Evolutionary conservation across 805 yeast species (phyloP), one percentile per base, ranked within the genome.

Genomic region (Scheffersomyces stipitis): DNA sequence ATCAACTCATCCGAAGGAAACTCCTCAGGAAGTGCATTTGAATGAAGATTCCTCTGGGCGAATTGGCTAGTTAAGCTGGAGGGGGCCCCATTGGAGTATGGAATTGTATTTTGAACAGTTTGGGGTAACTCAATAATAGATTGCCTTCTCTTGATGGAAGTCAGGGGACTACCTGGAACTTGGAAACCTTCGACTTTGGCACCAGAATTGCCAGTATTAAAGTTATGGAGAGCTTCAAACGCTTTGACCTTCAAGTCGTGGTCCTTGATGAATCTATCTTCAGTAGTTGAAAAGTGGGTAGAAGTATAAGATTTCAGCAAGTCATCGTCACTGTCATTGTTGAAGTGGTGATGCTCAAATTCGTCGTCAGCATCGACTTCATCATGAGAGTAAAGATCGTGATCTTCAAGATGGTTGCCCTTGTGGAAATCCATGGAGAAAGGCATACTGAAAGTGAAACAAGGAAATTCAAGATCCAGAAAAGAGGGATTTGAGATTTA

Each of bases 161-260:
- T 27, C 9, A 18, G 38, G 3, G 51, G 45, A 31, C 41, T 37
- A n/a, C 31, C 28, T 15, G 22, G 29, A 16, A 15, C n/a, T 16
- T n/a, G 32, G 12, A 22, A 14, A 13, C n/a, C 76, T 46, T 70
- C 71, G n/a, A n/a, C n/a, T n/a, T n/a, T n/a, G 32, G 66, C 75
- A 16, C 69, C 56, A 30, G 76, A 56, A 46, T 66, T 56, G 4
- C 78, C 75, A 48, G 40, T 36, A 18, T 14, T 26, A 18, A 42
- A 35, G 12, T 33, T 30, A 31, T 58, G 67, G 27, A 76, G 56
- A 24, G 75, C 68, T 41, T 75, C 76, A 42, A 80, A 66, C 0
- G 88, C 86, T 40, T 73, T 69, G 26, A 78, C 55, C 50, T 83
- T 83, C 48, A 85, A 79, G 44, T 82, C 87, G 40, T 81, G 81